Base-by-base conservation (phyloP, 441 rosid genomes). In the Kokia cookei region DNA sequence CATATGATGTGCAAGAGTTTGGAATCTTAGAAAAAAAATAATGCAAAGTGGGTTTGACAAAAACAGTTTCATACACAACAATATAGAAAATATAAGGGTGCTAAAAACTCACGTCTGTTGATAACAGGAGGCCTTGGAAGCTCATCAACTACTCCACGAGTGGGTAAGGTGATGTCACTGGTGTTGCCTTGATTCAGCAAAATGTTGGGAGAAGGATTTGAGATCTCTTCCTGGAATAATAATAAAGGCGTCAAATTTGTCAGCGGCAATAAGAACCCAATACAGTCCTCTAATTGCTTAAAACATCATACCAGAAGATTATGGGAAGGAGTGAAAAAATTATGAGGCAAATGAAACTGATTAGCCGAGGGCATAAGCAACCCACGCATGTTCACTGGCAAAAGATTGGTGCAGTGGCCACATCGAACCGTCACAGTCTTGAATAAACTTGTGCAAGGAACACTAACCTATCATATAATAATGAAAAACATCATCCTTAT, bases 361-460 rank as follows among this genome's bases (percentile, higher is more conserved):
- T 80, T 76, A 22, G 80, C 48, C 1, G 85, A 61, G 7, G 82
- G 75, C 45, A 85, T 59, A 63, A 83, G 80, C 69, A 82, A 75
- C 19, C 80, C 79, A 22, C 86, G 78, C 88, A 82, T 79, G 80
- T 85, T 81, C 45, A 83, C 84, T 7, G 88, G 82, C 69, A 81
- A 69, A 48, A 81, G 84, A 43, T 83, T 85, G 73, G 83, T 83
- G 86, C 88, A 85, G 80, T 85, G 88, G 22, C 86, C 88, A 32
- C 88, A 85, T 71, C 84, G 83, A 50, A 85, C 86, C 7, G 84
- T 85, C 27, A 85, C 86, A 29, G 82, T 83, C 77, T 79, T 85
- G 83, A 80, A 83, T 62, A 85, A 76, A 69, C 84, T 85, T 68
- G 86, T 75, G 73, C 82, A 71, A 48, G 88, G 88, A 65, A 85